phyloP scores from a whole-genome alignment of 2,329 filamentous ascomycete genomes.

The Xenosphaeropsis pyriputrescens region DNA sequence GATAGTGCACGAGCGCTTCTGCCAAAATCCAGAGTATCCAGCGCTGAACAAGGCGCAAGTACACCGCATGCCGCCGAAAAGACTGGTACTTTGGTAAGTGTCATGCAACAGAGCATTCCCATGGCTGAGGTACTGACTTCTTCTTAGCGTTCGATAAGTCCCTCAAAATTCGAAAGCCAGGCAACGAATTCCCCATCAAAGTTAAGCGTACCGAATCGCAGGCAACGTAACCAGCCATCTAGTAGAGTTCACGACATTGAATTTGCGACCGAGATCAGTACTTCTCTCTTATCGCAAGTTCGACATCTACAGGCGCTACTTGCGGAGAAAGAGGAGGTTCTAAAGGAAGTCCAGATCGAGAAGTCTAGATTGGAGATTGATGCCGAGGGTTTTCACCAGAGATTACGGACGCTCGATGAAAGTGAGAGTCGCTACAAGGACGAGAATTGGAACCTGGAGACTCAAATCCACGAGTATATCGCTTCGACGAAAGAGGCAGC shows the following conservation, averaged over 20 bases:
- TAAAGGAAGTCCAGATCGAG: constrained; percentile 61
- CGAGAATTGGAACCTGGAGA: constrained; percentile 96
- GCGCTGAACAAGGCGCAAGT: constrained; percentile 37
- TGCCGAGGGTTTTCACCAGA: constrained; percentile 62
- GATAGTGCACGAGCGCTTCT: constrained; percentile 84
- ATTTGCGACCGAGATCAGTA: constrained; percentile 96
- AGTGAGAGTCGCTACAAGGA: constrained; percentile 95
- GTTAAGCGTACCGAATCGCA: constrained; percentile 71
- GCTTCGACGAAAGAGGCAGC: constrained; percentile 59
- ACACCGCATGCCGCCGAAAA: constrained; percentile 28
- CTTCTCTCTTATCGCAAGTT: constrained; percentile 84
- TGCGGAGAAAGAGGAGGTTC: constrained; percentile 72
- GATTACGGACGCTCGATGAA: constrained; percentile 73
- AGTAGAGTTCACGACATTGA: constrained; percentile 91
- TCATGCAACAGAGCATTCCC: background rate
- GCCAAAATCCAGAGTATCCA: constrained; percentile 67
- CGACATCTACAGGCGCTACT: constrained; percentile 77
- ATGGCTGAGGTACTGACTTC: background rate
- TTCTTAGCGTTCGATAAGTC: constrained; percentile 50
- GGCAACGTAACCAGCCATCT: constrained; percentile 77
- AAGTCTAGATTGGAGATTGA: constrained; percentile 73
- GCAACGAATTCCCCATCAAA: constrained; percentile 81
- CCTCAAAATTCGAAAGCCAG: constrained; percentile 70
- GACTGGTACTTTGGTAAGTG: constrained; percentile 20
- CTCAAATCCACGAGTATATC: constrained; percentile 72